These are phyloP conservation scores for Trifolium subterraneum DNA, from an alignment of 306 rosid species.

Conservation along the genomic window DNA sequence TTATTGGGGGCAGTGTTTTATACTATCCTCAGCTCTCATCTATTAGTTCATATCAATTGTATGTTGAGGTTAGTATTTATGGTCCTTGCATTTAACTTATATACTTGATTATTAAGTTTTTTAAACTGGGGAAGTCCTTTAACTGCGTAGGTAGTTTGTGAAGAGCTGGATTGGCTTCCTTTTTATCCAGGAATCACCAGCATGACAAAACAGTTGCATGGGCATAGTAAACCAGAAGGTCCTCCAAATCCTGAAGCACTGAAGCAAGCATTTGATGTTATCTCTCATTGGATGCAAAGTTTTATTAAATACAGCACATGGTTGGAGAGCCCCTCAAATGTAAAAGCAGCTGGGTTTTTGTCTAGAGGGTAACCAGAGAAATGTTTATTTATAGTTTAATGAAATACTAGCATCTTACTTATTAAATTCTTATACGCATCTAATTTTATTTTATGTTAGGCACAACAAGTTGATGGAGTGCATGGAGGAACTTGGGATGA, in stretches of 20 bases:
- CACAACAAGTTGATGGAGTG: constrained; percentile 77
- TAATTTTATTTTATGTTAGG: constrained; percentile 58
- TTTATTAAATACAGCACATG: constrained; percentile 93
- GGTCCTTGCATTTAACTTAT: constrained; percentile 32
- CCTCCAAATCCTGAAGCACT: constrained; percentile 87
- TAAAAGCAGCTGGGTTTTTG: constrained; percentile 88
- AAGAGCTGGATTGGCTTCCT: constrained; percentile 98
- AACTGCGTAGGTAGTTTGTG: constrained; percentile 87
- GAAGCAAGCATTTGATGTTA: constrained; percentile 73
- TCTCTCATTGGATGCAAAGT: constrained; percentile 96
- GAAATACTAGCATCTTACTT: constrained; percentile 39
- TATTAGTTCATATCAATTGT: constrained; percentile 92
- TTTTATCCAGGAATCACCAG: constrained; percentile 77
- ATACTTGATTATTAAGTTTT: constrained; percentile 39
- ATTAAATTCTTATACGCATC: constrained; percentile 21
- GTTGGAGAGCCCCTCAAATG: constrained; percentile 88
- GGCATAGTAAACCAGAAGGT: constrained; percentile 71
- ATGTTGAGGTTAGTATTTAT: constrained; percentile 84
- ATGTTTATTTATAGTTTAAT: constrained; percentile 35
- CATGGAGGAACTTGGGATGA: constrained; percentile 77
- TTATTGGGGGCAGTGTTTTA: constrained; percentile 93
- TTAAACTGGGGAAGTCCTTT: constrained; percentile 40
- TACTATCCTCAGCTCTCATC: constrained; percentile 97
- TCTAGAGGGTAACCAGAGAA: constrained; percentile 80
- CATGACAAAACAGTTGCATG: constrained; percentile 59